Evolutionary conservation across 2,329 filamentous ascomycete genomes (phyloP).

Genomic region (Diaporthe destruens): DNA sequence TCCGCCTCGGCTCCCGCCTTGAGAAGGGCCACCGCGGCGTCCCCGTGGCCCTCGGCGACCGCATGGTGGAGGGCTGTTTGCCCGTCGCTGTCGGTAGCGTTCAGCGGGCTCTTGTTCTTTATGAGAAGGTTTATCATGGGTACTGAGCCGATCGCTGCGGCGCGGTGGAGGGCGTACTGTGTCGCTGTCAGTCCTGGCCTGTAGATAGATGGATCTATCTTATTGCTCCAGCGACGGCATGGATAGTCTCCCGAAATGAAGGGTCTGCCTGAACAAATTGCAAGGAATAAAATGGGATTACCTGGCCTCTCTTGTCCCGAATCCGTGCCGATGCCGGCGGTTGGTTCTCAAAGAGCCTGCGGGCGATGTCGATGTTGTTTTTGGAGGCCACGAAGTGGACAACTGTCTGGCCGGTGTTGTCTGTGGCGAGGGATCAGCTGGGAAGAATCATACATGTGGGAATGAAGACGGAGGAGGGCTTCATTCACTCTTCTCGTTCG

Average conservation of each 20-base stretch:
- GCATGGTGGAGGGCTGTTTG: slow-evolving; percentile 93
- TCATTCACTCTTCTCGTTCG: slow-evolving; percentile 78
- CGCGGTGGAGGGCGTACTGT: slow-evolving; percentile 87
- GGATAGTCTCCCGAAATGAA: background rate
- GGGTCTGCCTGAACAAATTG: too few species aligned
- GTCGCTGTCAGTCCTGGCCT: background rate
- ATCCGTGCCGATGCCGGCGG: slow-evolving; percentile 79
- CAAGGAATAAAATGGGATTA: background rate
- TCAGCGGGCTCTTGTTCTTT: slow-evolving; percentile 81
- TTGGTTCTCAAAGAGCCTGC: slow-evolving; percentile 79
- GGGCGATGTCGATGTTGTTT: slow-evolving; percentile 84
- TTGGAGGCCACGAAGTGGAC: slow-evolving; percentile 95
- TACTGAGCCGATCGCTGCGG: slow-evolving; percentile 89
- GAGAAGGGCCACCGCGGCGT: slow-evolving; percentile 84
- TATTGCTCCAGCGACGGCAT: background rate
- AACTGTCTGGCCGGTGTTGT: slow-evolving; percentile 81
- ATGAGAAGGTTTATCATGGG: slow-evolving; percentile 87
- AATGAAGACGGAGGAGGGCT: slow-evolving; percentile 35
- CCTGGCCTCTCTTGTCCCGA: slow-evolving; percentile 83
- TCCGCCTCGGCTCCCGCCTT: slow-evolving; percentile 87
- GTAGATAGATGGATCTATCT: background rate
- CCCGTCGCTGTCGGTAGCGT: slow-evolving; percentile 85
- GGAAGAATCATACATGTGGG: background rate
- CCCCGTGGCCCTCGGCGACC: slow-evolving; percentile 80
- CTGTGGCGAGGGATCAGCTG: slow-evolving; percentile 54